A percentile compares a stretch with the other conserved stretches of the same genome.
Conservation (phyloP, 1,284 basidiomycete species). For the Ustilago hordei region DNA sequence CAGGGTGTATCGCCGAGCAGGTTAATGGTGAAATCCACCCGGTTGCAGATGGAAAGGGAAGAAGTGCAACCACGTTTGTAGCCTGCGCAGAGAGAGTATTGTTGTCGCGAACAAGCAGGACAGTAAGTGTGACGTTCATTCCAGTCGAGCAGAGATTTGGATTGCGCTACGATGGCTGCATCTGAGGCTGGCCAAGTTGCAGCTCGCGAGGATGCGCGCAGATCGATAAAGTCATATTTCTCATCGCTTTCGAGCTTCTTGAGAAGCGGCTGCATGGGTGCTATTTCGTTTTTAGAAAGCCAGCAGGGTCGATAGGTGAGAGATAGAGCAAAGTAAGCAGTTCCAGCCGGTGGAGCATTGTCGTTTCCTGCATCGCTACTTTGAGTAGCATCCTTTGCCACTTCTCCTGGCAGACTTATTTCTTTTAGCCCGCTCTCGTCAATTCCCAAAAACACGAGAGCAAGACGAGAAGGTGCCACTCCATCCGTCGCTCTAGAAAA, state of each 20-base stretch:
- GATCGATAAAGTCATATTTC: constrained; percentile 62
- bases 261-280: constrained; percentile 41
- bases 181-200: constrained; percentile 48
- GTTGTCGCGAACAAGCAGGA: constrained; percentile 83
- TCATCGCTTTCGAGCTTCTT: constrained; percentile 23
- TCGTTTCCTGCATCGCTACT: constrained; percentile 13
- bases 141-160: constrained; percentile 65
- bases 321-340: constrained; percentile 66
- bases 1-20: background rate
- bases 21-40: background rate
- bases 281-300: background rate
- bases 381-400: constrained; percentile 24
- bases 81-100: constrained; percentile 91
- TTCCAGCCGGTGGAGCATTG: constrained; percentile 43
- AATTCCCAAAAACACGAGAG: constrained; percentile 64
- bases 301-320: constrained; percentile 52
- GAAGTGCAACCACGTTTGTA: constrained; percentile 87
- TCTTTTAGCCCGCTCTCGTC: constrained; percentile 38
- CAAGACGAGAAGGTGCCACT: constrained; percentile 49
- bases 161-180: constrained; percentile 61
- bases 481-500: constrained; percentile 53
- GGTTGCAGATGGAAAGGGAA: constrained; percentile 48
- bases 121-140: constrained; percentile 78
- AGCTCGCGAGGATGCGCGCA: constrained; percentile 52
- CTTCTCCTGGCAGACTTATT: constrained; percentile 45